phyloP scores from a whole-genome alignment of 192 early-diverging fungal genomes.

The Coemansia sp. region DNA sequence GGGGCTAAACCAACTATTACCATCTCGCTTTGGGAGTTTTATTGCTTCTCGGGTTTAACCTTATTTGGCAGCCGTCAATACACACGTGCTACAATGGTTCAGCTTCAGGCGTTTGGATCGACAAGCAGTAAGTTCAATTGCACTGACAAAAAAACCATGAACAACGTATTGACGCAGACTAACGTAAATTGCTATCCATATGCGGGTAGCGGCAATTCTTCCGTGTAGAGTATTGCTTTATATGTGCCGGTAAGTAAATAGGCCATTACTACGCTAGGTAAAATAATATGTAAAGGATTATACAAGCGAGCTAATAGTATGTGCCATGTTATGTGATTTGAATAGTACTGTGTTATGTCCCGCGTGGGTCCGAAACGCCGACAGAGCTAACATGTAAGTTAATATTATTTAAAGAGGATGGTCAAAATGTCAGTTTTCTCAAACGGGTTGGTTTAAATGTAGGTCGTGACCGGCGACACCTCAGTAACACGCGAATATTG shows the following conservation, averaged over 20 bases:
- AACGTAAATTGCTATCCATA: background rate
- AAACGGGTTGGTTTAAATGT: background rate
- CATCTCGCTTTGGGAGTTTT: background rate
- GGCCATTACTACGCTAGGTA: background rate
- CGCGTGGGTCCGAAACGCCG: constrained; percentile 12
- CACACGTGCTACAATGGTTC: constrained; percentile 17
- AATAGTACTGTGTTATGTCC: constrained; percentile 46
- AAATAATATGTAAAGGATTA: background rate
- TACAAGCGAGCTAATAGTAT: background rate
- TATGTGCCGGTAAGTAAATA: constrained; percentile 41
- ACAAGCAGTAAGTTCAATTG: constrained; percentile 39
- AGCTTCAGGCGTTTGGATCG: constrained; percentile 26
- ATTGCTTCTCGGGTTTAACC: background rate
- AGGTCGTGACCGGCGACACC: constrained; percentile 38
- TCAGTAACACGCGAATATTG: constrained; percentile 38
- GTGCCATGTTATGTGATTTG: too few species aligned
- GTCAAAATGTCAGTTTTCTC: background rate
- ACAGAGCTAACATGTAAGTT: constrained; percentile 39
- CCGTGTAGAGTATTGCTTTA: constrained; percentile 49
- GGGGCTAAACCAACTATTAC: background rate
- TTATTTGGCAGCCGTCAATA: background rate
- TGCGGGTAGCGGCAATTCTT: background rate
- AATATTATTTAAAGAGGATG: background rate
- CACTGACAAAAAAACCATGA: background rate
- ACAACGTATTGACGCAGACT: background rate